Percentiles rank a stretch among this genome's conserved stretches.
Evolutionary conservation across 2,329 filamentous ascomycete genomes (phyloP).

Genomic region (Chalara sp.): DNA sequence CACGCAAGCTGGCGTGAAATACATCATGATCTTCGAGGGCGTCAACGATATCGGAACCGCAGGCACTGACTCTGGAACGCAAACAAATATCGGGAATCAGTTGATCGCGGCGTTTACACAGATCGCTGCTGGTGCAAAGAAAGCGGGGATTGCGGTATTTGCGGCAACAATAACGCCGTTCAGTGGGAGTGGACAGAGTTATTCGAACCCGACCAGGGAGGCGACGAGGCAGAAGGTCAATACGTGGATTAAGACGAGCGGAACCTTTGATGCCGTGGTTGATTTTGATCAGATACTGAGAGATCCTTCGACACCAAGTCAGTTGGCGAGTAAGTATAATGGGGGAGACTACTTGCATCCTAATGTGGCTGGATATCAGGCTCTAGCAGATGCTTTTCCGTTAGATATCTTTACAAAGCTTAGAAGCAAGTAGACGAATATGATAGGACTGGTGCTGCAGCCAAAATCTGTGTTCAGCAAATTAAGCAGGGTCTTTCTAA

Average conservation of each 20-base stretch:
- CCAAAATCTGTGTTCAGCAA: too few species aligned
- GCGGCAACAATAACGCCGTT: conserved; percentile 64
- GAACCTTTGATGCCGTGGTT: conserved; percentile 51
- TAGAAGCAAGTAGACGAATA: too few species aligned
- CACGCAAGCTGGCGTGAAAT: conserved; percentile 47
- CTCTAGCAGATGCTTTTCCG: conserved; percentile 51
- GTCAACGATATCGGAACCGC: conserved; percentile 61
- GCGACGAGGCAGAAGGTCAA: conserved; percentile 52
- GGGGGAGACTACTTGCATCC: conserved; percentile 61
- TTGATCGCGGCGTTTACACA: conserved; percentile 53
- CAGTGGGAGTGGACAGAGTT: conserved; percentile 35
- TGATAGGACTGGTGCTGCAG: too few species aligned
- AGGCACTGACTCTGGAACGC: conserved; percentile 36
- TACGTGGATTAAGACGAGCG: conserved; percentile 49
- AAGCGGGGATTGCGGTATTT: conserved; percentile 48
- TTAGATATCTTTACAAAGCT: conserved; percentile 40
- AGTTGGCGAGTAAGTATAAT: conserved; percentile 45
- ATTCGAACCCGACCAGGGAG: conserved; percentile 48
- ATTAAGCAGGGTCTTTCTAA: too few species aligned
- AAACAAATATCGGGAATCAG: conserved; percentile 40
- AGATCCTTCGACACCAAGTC: conserved; percentile 39
- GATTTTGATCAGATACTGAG: conserved; percentile 55
- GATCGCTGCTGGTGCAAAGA: conserved; percentile 48
- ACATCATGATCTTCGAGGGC: conserved; percentile 60
- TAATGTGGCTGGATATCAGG: conserved; percentile 51